Conservation (phyloP, 1,139 yeast species). For the Candida tropicalis region DNA sequence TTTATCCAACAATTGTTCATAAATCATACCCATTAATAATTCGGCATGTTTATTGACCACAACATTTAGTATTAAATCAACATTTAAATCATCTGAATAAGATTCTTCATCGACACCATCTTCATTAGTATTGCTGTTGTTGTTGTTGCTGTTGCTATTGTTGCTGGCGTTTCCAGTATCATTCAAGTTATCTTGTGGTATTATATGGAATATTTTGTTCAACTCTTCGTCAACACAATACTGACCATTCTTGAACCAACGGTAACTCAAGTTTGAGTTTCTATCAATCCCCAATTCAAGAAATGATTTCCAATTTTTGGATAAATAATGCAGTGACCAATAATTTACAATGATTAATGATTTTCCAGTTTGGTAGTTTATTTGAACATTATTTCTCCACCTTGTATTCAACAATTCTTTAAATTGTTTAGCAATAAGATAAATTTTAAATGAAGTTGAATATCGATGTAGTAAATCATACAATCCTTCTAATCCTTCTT, state of each 20-base stretch:
- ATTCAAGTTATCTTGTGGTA: slow-evolving; percentile 9
- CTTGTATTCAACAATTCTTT: slow-evolving; percentile 49
- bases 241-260: slow-evolving; percentile 70
- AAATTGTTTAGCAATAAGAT: slow-evolving; percentile 68
- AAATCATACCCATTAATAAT: slow-evolving; percentile 28
- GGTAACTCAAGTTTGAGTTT: slow-evolving; percentile 52
- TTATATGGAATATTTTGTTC: slow-evolving; percentile 15
- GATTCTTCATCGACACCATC: slow-evolving; percentile 19
- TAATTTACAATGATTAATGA: slow-evolving; percentile 65
- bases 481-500: slow-evolving; percentile 57
- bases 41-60: slow-evolving; percentile 45
- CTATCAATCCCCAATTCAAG: slow-evolving; percentile 69
- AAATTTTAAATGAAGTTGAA: slow-evolving; percentile 72
- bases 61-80: slow-evolving; percentile 37
- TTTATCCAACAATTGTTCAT: slow-evolving; percentile 17
- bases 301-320: slow-evolving; percentile 45
- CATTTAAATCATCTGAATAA: slow-evolving; percentile 34
- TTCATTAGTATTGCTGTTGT: slow-evolving; percentile 10
- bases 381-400: slow-evolving; percentile 72
- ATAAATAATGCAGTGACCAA: slow-evolving; percentile 58
- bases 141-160: slow-evolving; percentile 6
- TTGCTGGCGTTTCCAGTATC: neutral
- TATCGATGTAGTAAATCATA: slow-evolving; percentile 72
- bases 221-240: slow-evolving; percentile 26
- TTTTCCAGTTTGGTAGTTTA: slow-evolving; percentile 64